Conservation (phyloP, 1,284 basidiomycete genomes). For the Leccinum solheimii region DNA sequence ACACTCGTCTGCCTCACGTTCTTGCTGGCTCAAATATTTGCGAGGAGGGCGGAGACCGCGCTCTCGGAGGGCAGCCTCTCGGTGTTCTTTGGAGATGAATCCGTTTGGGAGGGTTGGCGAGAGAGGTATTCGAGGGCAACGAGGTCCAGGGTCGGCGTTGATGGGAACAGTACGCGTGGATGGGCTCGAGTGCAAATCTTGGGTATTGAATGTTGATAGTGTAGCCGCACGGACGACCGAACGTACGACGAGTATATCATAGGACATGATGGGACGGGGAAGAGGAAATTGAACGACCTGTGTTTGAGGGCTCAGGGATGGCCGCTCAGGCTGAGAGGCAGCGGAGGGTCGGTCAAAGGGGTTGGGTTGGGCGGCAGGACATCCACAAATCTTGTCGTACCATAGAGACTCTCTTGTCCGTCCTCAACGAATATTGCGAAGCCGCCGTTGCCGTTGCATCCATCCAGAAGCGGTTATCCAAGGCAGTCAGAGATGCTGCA, state of each 20-base stretch:
- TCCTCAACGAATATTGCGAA: slow-evolving; percentile 74
- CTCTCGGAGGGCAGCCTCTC: slow-evolving; percentile 55
- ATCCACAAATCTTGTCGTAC: slow-evolving; percentile 79
- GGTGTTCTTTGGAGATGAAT: slow-evolving; percentile 26
- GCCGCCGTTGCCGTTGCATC: slow-evolving; percentile 59
- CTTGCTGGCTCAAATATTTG: slow-evolving; percentile 49
- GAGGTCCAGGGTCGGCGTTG: slow-evolving; percentile 3
- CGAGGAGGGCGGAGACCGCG: slow-evolving; percentile 51
- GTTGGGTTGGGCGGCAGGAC: slow-evolving; percentile 55
- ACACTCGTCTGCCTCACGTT: slow-evolving; percentile 44
- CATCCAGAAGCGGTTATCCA: slow-evolving; percentile 73
- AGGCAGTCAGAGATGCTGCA: slow-evolving; percentile 65
- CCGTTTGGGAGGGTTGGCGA: slow-evolving; percentile 26
- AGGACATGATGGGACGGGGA: not conserved
- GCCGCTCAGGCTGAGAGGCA: not conserved
- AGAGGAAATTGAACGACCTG: slow-evolving; percentile 21
- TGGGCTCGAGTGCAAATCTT: slow-evolving; percentile 11
- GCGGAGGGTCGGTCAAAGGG: slow-evolving; percentile 1
- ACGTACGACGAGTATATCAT: not conserved
- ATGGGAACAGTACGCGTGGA: slow-evolving; percentile 14
- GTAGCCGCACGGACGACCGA: too few relatives aligned
- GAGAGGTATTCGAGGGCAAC: slow-evolving; percentile 1
- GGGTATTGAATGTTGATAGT: not conserved
- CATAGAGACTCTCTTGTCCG: slow-evolving; percentile 63
- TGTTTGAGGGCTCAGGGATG: not conserved